Percentiles rank a stretch among this genome's conserved stretches.
Evolutionary conservation across 169 alveolate species (phyloP).

Genomic region (Plasmodium vinckei): DNA sequence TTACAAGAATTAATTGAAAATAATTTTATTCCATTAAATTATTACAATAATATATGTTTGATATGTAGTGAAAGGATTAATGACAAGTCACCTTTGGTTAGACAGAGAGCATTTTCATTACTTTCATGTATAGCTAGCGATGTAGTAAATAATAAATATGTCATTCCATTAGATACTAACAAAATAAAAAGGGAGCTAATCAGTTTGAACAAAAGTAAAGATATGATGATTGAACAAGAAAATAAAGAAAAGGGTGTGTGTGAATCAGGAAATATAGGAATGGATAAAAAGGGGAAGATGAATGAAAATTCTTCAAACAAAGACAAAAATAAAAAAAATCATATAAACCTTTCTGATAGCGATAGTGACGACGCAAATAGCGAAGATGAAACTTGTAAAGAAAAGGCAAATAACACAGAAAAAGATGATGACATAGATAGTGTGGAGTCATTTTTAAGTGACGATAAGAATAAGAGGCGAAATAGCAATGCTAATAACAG

Average conservation of each 20-base stretch:
- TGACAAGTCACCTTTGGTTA: slow-evolving; percentile 85
- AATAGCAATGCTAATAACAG: background rate
- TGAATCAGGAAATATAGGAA: background rate
- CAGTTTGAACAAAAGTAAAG: slow-evolving; percentile 52
- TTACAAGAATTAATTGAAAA: slow-evolving; percentile 81
- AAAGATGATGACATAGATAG: background rate
- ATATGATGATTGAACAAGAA: slow-evolving; percentile 46
- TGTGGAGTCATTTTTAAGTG: background rate
- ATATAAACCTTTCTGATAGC: slow-evolving; percentile 62
- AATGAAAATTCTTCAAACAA: background rate
- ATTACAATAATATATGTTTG: slow-evolving; percentile 74
- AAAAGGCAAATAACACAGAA: background rate
- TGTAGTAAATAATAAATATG: slow-evolving; percentile 79
- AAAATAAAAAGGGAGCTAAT: slow-evolving; percentile 74
- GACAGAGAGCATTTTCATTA: slow-evolving; percentile 84
- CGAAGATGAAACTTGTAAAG: background rate
- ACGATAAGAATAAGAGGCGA: slow-evolving; percentile 1
- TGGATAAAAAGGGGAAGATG: background rate
- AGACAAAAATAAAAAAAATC: slow-evolving; percentile 10
- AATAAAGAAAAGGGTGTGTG: background rate
- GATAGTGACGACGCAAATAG: slow-evolving; percentile 4
- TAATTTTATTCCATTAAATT: slow-evolving; percentile 82
- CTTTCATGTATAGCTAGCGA: slow-evolving; percentile 79
- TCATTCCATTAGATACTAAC: slow-evolving; percentile 73
- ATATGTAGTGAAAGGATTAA: slow-evolving; percentile 80